A percentile compares a stretch with the other conserved stretches of the same genome.
Evolutionary conservation across 2,329 filamentous ascomycete genomes (phyloP).

Genomic region (Aureobasidium mangrovei): DNA sequence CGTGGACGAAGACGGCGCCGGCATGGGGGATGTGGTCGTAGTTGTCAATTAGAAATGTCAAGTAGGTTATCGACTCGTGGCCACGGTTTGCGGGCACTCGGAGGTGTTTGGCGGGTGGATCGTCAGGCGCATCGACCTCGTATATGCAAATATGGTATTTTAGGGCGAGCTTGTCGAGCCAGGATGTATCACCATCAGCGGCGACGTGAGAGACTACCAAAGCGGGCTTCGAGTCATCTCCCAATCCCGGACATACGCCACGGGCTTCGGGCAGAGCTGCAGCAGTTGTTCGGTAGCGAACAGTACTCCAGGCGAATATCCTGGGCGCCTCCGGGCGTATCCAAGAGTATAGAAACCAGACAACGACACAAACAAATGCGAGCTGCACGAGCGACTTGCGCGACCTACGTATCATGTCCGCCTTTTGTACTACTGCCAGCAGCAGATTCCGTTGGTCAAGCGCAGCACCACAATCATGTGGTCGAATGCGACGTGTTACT

Average conservation of each 20-base stretch:
- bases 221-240: slow-evolving; percentile 33
- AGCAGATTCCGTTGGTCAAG: no score
- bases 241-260: slow-evolving; percentile 37
- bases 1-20: slow-evolving; percentile 51
- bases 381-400: slow-evolving; percentile 30
- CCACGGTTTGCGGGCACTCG: slow-evolving; percentile 45
- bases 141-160: slow-evolving; percentile 41
- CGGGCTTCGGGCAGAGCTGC: slow-evolving; percentile 25
- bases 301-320: slow-evolving; percentile 35
- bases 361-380: slow-evolving; percentile 26
- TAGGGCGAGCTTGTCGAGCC: slow-evolving; percentile 32
- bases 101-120: slow-evolving; percentile 26
- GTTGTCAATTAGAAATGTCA: slow-evolving; percentile 52
- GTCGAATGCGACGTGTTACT: no score
- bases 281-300: slow-evolving; percentile 35
- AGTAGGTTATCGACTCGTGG: slow-evolving; percentile 53
- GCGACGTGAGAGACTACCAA: slow-evolving; percentile 36
- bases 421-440: no score
- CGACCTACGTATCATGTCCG: slow-evolving; percentile 30
- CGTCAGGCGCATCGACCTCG: slow-evolving; percentile 31
- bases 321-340: slow-evolving; percentile 28
- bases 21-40: slow-evolving; percentile 48
- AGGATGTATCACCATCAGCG: slow-evolving; percentile 33
- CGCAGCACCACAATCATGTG: no score
- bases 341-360: slow-evolving; percentile 32